phyloP scores from a whole-genome alignment of 306 rosid species.

The Cicer chorassanicum region DNA sequence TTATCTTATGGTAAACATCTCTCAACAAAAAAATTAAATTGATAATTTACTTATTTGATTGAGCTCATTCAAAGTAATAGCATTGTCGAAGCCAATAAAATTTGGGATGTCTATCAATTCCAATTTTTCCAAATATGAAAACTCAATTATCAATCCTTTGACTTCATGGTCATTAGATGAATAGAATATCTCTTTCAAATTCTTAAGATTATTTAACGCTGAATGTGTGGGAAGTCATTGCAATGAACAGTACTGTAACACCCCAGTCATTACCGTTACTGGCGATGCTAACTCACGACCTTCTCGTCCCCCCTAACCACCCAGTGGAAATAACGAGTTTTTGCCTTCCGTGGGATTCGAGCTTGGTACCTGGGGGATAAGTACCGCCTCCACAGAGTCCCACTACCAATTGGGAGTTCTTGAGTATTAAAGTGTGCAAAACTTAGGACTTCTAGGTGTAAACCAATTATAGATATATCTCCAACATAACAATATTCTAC shows the following conservation, averaged over 20 bases:
- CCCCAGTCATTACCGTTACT: too few species aligned
- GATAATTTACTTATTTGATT: too few species aligned
- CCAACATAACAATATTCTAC: background rate
- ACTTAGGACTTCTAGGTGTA: constrained; percentile 34
- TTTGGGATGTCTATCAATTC: background rate
- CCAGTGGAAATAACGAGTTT: too few species aligned
- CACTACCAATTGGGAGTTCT: constrained; percentile 28
- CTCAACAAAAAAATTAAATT: too few species aligned
- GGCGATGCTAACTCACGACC: too few species aligned
- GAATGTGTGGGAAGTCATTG: background rate
- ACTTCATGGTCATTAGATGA: background rate
- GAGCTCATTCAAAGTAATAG: background rate
- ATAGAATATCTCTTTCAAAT: constrained; percentile 15
- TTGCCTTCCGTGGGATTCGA: too few species aligned
- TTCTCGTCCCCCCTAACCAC: too few species aligned
- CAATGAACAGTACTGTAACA: background rate
- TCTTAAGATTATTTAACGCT: background rate
- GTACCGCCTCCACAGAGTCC: too few species aligned
- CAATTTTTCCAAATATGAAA: too few species aligned
- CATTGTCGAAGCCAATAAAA: background rate
- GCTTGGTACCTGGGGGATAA: too few species aligned
- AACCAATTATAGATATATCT: constrained; percentile 34
- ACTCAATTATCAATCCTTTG: too few species aligned
- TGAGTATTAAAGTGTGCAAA: constrained; percentile 33
- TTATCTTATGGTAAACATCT: too few species aligned